Evolutionary conservation across 805 yeast genomes (phyloP).

Genomic region (Sporopachydermia quercuum): DNA sequence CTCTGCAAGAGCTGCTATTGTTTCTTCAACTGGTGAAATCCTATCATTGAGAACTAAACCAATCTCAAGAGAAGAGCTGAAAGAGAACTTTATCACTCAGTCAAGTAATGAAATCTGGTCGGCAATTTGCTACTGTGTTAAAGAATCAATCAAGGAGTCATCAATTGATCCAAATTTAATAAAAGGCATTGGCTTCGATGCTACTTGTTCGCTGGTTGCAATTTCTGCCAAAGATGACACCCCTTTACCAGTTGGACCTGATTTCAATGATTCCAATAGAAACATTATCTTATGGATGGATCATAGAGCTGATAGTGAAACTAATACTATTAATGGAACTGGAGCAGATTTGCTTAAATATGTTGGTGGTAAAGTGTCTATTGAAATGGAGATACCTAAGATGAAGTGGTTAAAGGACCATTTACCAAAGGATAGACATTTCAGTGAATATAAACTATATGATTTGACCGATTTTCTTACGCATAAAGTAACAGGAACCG

Average conservation of each 20-base stretch:
- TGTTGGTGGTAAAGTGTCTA: slow-evolving; percentile 96
- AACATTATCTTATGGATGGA: slow-evolving; percentile 97
- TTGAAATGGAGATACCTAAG: slow-evolving; percentile 97
- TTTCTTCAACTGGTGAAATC: slow-evolving; percentile 72
- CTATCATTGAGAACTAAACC: slow-evolving; percentile 59
- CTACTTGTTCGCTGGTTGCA: slow-evolving; percentile 89
- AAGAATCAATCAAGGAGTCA: slow-evolving; percentile 57
- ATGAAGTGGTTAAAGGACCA: slow-evolving; percentile 90
- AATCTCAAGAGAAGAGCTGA: slow-evolving; percentile 60
- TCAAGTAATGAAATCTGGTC: slow-evolving; percentile 87
- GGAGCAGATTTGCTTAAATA: slow-evolving; percentile 68
- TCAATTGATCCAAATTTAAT: slow-evolving; percentile 54
- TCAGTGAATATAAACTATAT: slow-evolving; percentile 59
- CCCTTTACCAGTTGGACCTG: slow-evolving; percentile 88
- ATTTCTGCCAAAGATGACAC: slow-evolving; percentile 45
- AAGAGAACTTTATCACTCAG: slow-evolving; percentile 68
- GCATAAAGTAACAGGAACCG: slow-evolving; percentile 77
- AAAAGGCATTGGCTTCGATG: slow-evolving; percentile 89
- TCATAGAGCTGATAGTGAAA: slow-evolving; percentile 80
- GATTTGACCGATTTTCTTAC: slow-evolving; percentile 89
- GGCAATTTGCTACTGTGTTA: slow-evolving; percentile 70
- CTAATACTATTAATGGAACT: slow-evolving; percentile 67
- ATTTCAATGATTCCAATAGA: slow-evolving; percentile 55
- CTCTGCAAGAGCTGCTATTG: slow-evolving; percentile 87
- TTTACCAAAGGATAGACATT: slow-evolving; percentile 41